Base-by-base conservation (phyloP, 208 protist genomes). In the Trypanosoma theileri region DNA sequence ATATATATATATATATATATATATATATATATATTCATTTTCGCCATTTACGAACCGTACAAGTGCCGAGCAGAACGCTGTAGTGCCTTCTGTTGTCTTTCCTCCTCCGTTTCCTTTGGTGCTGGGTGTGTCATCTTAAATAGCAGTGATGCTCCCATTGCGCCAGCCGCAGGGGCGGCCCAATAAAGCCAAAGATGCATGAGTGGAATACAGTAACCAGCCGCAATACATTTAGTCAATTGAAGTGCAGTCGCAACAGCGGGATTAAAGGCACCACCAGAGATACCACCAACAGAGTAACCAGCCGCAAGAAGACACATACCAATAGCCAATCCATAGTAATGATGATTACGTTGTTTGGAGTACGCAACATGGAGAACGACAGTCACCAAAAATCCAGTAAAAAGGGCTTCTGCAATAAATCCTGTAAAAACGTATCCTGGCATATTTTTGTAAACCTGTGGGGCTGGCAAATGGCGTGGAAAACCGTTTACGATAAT, bases 111-210 rank as follows among this genome's bases (percentile, higher is more conserved):
- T n/a, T 88, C 73, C 57, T 80, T 66, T 4, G 84, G 85, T 0
- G 71, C 69, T 0, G 85, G 88, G 65, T 94, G 82, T 35, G 85
- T 91, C 71, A 94, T 71, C 67, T 85, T 84, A 66, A 91, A 94
- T 7, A 91, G 66, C 21, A 94, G 71, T 19, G 88, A 74, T 24
- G 85, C 88, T 13, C 42, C 74, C 3, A 94, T 59, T 0, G 88
- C 84, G 2, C 88, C 88, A 22, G 58, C 60, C n/a, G 81, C 82
- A 9, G 88, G 88, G 0, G 85, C 88, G 0, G 82, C 81, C 85
- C 85, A 94, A 75, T 94, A 94, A 45, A 94, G 59, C 85, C 88
- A 94, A 67, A 94, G 28, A 64, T 91, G 79, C 84, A 91, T 82
- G 31, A 94, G 74, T 48, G 84, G 85, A 55, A 81, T 84, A 24